Evolutionary conservation across 2,329 filamentous ascomycete genomes (phyloP), one percentile per base, ranked within the genome.

Genomic region (Venturiaceae sp.): DNA sequence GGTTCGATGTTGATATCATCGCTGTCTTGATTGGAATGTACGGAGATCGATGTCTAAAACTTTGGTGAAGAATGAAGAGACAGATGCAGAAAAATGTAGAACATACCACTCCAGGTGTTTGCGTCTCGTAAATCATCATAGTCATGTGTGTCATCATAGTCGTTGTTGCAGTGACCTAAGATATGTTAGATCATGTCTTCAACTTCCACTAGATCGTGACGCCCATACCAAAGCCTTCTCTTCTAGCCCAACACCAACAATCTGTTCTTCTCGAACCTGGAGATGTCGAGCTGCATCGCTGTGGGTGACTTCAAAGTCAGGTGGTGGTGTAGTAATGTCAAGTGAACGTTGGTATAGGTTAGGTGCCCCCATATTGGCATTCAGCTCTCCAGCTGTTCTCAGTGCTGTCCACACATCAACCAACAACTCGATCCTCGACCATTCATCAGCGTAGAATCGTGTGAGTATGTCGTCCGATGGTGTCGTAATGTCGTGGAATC

Each of bases 101-200:
- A 53, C 52, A 34, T 53, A 53, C 52, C 34, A 23, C 32, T 26
- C n/a, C 52, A 34, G 52, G 32, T 30, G 23, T 16, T 37, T 26
- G 16, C 14, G 52, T 53, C 52, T 53, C 52, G 34, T 53, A 30
- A 13, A 53, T 30, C 30, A 53, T 34, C 52, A 53, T 53, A 5
- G 52, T 53, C 52, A 53, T 53, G 19, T 14, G 23, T 9, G 21
- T 14, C 50, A 53, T 34, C 28, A 53, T 28, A 6, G 50, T 53
- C 14, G 52, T 53, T 37, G 52, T 53, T 36, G 52, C 52, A 5
- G 52, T 53, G 23, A 53, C 52, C 52, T 53, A 21, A n/a, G 21
- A 3, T 21, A n/a, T 30, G 14, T 50, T 7, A 50, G 26, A 50
- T n/a, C 9, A 23, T n/a, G 44, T 21, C 13, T 5, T 5, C 5